phyloP scores from a whole-genome alignment of 169 alveolate species.

The Amoebophrya sp. region DNA sequence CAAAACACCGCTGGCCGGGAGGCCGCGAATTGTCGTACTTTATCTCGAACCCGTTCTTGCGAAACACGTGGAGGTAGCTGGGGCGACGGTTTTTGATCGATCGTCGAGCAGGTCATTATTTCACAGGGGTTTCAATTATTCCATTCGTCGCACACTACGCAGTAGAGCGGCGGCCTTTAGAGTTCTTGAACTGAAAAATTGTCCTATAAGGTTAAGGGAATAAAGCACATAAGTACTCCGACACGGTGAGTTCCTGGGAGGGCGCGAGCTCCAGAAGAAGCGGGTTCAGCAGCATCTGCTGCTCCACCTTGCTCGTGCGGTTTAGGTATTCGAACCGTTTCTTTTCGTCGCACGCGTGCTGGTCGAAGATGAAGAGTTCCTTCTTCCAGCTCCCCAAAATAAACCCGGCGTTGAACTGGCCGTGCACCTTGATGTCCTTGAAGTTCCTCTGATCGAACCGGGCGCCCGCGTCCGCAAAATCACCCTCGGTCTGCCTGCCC shows the following conservation, averaged over 20 bases:
- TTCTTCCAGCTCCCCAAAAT: slow-evolving; percentile 37
- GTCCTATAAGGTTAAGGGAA: too few relatives aligned
- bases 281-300: slow-evolving; percentile 71
- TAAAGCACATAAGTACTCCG: too few relatives aligned
- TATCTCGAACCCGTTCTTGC: slow-evolving; percentile 61
- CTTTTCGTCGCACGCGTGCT: slow-evolving; percentile 84
- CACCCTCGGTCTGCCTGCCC: too few relatives aligned
- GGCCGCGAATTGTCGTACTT: neutral
- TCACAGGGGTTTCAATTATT: too few relatives aligned
- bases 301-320: slow-evolving; percentile 55
- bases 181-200: too few relatives aligned
- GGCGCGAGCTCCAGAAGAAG: slow-evolving; percentile 65
- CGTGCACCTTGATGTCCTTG: slow-evolving; percentile 16
- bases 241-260: slow-evolving; percentile 43
- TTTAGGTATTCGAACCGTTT: slow-evolving; percentile 46
- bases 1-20: neutral
- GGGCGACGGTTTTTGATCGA: too few relatives aligned
- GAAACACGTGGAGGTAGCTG: slow-evolving; percentile 52
- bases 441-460: too few relatives aligned
- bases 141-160: too few relatives aligned
- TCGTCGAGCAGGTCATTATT: too few relatives aligned
- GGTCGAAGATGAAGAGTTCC: slow-evolving; percentile 64
- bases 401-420: slow-evolving; percentile 72
- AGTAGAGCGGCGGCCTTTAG: too few relatives aligned
- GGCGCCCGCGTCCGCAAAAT: too few relatives aligned